Base-by-base conservation (phyloP, 352 stramenopile species). In the Aphanomyces cochlioides region DNA sequence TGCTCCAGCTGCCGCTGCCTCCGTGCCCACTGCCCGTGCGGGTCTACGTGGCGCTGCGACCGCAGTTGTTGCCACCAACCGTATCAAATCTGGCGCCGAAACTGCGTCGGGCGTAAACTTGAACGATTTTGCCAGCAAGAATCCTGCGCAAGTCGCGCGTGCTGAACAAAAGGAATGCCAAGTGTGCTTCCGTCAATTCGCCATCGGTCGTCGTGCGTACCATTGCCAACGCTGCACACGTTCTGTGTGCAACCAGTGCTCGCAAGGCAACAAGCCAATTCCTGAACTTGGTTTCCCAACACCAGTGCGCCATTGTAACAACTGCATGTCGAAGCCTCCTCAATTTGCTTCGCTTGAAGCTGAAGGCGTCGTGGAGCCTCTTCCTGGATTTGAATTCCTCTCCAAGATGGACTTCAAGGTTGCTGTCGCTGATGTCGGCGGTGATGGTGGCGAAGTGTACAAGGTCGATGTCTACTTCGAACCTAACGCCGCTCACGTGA, bases 101-200 rank as follows among this genome's bases (percentile, higher is more conserved):
- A 38, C 43, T 4, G 34, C 17, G 21, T 45, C 12, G 7, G 19
- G 41, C 13, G 59, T 67, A 40, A 67, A 67, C 59, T 40, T 67
- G 15, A 67, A 67, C 59, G 59, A 67, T 28, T 67, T 67, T 56
- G 59, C 59, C 41, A 43, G 70, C 15, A 66, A 67, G 7, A 79
- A 79, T 70, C 60, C 73, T 50, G 85, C 77, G 72, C 85, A 94
- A 76, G 89, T 84, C 17, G 85, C 85, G 10, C 87, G 87, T 19
- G 89, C 80, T 53, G 87, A 92, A 66, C 87, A 94, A 74, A 94
- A 81, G n/a, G 87, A 94, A 69, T 94, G 87, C 41, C 87, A 94
- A 64, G 84, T 94, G n/a, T 94, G 85, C 56, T 94, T 93, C 78
- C 85, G 87, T 69, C 87, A 84, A 8, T 94, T 94, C 69, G 92